phyloP scores from a whole-genome alignment of 345 rosid genomes.

The Citrus medica region DNA sequence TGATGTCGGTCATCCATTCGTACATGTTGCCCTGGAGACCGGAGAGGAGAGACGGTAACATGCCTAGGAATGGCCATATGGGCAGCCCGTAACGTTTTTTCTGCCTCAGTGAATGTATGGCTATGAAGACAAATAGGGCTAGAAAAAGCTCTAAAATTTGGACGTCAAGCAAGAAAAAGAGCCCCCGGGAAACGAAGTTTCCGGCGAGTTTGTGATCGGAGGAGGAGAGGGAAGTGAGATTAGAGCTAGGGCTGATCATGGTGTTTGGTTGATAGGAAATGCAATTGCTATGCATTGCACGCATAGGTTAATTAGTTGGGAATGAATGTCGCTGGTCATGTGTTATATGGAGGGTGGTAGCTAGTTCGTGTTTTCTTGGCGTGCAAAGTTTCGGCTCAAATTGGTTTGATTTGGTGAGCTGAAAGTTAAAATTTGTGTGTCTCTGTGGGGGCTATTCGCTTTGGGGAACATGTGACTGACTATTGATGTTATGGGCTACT shows the following conservation, averaged over 20 bases:
- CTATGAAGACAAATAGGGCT: slow-evolving; percentile 42
- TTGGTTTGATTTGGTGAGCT: slow-evolving; percentile 90
- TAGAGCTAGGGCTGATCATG: slow-evolving; percentile 41
- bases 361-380: slow-evolving; percentile 37
- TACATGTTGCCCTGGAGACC: slow-evolving; percentile 52
- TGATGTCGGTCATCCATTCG: slow-evolving; percentile 65
- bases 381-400: slow-evolving; percentile 39
- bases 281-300: slow-evolving; percentile 16
- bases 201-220: neutral
- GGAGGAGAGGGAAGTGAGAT: slow-evolving; percentile 32
- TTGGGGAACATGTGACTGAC: neutral
- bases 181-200: slow-evolving; percentile 13
- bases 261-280: slow-evolving; percentile 25
- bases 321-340: slow-evolving; percentile 9
- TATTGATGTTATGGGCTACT: slow-evolving; percentile 8
- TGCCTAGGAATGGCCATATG: slow-evolving; percentile 83
- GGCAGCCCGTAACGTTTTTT: slow-evolving; percentile 53
- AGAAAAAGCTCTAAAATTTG: slow-evolving; percentile 53
- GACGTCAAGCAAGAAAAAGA: slow-evolving; percentile 41
- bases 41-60: slow-evolving; percentile 71
- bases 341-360: slow-evolving; percentile 14
- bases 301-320: neutral
- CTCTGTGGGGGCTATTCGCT: slow-evolving; percentile 1
- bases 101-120: slow-evolving; percentile 54
- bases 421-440: slow-evolving; percentile 21